Base-by-base conservation (phyloP, 163 green algal genomes). In the Prototheca wickerhamii region DNA sequence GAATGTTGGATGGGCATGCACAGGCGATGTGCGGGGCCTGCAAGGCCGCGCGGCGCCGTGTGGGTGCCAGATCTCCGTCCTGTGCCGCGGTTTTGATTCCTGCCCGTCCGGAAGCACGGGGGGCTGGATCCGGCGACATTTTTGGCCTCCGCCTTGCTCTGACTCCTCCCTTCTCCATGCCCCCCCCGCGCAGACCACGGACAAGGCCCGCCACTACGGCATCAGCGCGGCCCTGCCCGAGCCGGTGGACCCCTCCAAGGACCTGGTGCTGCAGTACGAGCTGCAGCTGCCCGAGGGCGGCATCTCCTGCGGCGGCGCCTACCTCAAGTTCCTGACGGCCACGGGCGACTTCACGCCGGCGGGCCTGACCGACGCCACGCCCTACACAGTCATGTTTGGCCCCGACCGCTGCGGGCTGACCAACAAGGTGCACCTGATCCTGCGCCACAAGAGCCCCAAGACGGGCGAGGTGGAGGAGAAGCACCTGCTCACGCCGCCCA, bases 351-450 rank as follows among this genome's bases (percentile, higher is more conserved):
- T 90, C 58, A 76, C 76, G 3, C 74, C 83, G 6, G 56, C 69
- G 7, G 71, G 76, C 8, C 73, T 97, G 32, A 76, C 75, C 31
- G 69, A 87, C 49, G 50, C 82, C 25, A 90, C 89, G 2, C 82
- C 87, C 4, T 97, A 95, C 82, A 86, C 68, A 32, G 69, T 96
- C 70, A 97, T 97, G 90, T 97, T 97, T 79, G 90, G 90, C 3
- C 87, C 90, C n/a, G 87, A 97, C 74, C 91, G 92, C 70, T 96
- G 89, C 64, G 89, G 89, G 15, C 42, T 63, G 21, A 88, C 82
- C 8, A 90, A 90, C 72, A 93, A 91, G 81, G 80, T 78, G 18
- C 87, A 95, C 74, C 74, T 95, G 30, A 95, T 95, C 51, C 64
- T 95, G 31, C 71, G 77, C 40, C 85, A 92, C 72, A 81, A 83